These are phyloP conservation scores for Saccharomycopsis lassenensis DNA, from an alignment of 805 yeast species.

Conservation along the genomic window DNA sequence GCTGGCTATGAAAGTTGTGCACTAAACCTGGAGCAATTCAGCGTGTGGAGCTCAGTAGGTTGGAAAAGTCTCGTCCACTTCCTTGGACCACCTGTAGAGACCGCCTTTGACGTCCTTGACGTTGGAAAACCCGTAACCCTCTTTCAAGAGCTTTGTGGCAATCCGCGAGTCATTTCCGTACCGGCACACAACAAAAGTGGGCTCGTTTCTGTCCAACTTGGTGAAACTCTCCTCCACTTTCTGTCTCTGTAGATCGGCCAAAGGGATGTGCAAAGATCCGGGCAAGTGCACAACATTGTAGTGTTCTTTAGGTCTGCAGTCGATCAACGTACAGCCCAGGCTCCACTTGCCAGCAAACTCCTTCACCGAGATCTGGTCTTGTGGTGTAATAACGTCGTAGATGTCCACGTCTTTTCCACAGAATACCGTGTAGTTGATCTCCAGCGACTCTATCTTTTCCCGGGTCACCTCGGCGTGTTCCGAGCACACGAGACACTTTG, in stretches of 20 bases:
- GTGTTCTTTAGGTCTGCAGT: constrained; percentile 77
- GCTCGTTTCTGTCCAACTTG: constrained; percentile 19
- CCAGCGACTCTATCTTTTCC: constrained; percentile 33
- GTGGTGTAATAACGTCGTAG: constrained; percentile 33
- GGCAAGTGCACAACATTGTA: constrained; percentile 55
- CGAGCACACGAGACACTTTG: constrained; percentile 57
- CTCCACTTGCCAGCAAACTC: constrained; percentile 22
- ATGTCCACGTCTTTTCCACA: constrained; percentile 49
- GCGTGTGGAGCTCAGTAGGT: too few species aligned
- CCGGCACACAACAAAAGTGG: constrained; percentile 62
- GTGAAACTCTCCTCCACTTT: constrained; percentile 21
- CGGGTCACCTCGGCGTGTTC: constrained; percentile 37
- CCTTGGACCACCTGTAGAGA: constrained; percentile 50
- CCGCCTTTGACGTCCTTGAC: constrained; percentile 77
- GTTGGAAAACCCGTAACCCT: constrained; percentile 34
- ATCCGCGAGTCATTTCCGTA: constrained; percentile 86
- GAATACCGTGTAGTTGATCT: constrained; percentile 55
- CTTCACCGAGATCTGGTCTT: constrained; percentile 38
- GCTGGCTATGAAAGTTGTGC: too few species aligned
- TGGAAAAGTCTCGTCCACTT: constrained; percentile 52
- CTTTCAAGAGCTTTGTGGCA: constrained; percentile 50
- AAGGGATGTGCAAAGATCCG: constrained; percentile 51
- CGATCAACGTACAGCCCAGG: constrained; percentile 38
- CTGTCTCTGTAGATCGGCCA: constrained; percentile 32
- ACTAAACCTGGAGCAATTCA: too few species aligned